phyloP scores from a whole-genome alignment of 441 rosid species.

The Manihot esculenta region DNA sequence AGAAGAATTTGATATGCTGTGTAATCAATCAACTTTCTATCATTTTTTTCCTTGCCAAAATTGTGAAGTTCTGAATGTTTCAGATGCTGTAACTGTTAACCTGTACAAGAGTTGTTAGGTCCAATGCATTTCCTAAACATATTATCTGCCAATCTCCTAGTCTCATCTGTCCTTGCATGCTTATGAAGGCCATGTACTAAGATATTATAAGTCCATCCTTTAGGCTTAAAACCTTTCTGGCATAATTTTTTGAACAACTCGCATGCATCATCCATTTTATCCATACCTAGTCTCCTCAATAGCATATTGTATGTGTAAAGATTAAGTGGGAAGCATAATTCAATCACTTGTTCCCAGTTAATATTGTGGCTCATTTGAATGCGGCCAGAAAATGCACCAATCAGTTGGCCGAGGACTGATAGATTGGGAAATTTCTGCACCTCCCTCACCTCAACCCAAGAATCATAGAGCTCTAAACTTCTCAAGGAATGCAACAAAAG shows the following conservation, averaged over 20 bases:
- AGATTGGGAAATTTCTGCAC: conserved; percentile 36
- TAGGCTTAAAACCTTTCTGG: conserved; percentile 61
- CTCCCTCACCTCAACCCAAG: conserved; percentile 52
- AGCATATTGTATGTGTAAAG: conserved; percentile 60
- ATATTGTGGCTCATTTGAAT: conserved; percentile 31
- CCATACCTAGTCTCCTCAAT: conserved; percentile 44
- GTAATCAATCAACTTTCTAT: conserved; percentile 3
- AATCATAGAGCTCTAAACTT: conserved; percentile 46
- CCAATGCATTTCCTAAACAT: conserved; percentile 22
- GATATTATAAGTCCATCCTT: conserved; percentile 53
- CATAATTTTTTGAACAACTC: conserved; percentile 43
- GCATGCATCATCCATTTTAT: conserved; percentile 44
- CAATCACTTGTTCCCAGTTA: conserved; percentile 49
- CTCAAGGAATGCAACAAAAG: conserved; percentile 57
- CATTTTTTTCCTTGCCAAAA: not conserved
- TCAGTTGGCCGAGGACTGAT: conserved; percentile 55
- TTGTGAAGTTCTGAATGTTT: conserved; percentile 5
- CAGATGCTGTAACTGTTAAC: not conserved
- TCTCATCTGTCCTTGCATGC: conserved; percentile 42
- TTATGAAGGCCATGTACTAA: conserved; percentile 39
- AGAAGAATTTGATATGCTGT: conserved; percentile 6
- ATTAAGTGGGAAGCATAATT: conserved; percentile 58
- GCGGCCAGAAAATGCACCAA: conserved; percentile 58
- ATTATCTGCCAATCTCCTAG: conserved; percentile 38
- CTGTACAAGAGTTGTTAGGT: conserved; percentile 15